These are phyloP conservation scores for Aspergillus sp. DNA, from an alignment of 2,329 filamentous ascomycete species.

Conservation along the genomic window DNA sequence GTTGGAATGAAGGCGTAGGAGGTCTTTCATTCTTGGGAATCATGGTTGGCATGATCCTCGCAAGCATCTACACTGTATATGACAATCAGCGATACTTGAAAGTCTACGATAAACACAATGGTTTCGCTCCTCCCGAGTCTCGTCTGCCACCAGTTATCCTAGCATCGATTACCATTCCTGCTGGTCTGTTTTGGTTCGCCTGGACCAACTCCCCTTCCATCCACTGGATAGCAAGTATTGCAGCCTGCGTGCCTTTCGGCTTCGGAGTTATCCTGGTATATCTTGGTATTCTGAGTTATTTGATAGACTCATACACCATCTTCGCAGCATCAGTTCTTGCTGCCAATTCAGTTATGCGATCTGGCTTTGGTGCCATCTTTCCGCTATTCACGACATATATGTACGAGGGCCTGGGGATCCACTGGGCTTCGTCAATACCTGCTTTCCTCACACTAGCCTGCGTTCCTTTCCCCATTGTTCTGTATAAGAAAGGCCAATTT, in stretches of 20 bases:
- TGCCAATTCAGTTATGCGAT: slow-evolving; percentile 49
- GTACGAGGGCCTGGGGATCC: slow-evolving; percentile 48
- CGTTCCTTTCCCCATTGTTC: slow-evolving; percentile 45
- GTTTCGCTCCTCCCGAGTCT: slow-evolving; percentile 62
- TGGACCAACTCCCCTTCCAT: slow-evolving; percentile 54
- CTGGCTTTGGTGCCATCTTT: slow-evolving; percentile 48
- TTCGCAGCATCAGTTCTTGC: slow-evolving; percentile 45
- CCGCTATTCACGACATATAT: slow-evolving; percentile 50
- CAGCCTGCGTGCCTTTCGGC: slow-evolving; percentile 40
- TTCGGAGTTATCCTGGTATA: slow-evolving; percentile 45
- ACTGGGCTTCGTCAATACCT: slow-evolving; percentile 50
- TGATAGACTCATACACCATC: slow-evolving; percentile 46
- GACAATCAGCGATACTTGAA: slow-evolving; percentile 43
- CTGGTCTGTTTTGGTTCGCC: slow-evolving; percentile 61
- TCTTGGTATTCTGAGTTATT: slow-evolving; percentile 43
- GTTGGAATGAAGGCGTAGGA: slow-evolving; percentile 49
- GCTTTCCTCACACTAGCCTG: slow-evolving; percentile 48
- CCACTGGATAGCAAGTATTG: slow-evolving; percentile 41
- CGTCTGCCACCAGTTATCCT: slow-evolving; percentile 53
- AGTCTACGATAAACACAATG: slow-evolving; percentile 48
- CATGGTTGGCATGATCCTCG: slow-evolving; percentile 43
- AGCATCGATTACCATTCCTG: slow-evolving; percentile 52
- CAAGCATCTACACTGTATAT: slow-evolving; percentile 40
- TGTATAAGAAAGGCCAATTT: slow-evolving; percentile 43
- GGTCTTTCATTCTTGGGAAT: slow-evolving; percentile 53